A percentile compares a stretch with the other conserved stretches of the same genome.
Conservation (phyloP, 1,284 basidiomycete species). For the Rhodotorula sp. region DNA sequence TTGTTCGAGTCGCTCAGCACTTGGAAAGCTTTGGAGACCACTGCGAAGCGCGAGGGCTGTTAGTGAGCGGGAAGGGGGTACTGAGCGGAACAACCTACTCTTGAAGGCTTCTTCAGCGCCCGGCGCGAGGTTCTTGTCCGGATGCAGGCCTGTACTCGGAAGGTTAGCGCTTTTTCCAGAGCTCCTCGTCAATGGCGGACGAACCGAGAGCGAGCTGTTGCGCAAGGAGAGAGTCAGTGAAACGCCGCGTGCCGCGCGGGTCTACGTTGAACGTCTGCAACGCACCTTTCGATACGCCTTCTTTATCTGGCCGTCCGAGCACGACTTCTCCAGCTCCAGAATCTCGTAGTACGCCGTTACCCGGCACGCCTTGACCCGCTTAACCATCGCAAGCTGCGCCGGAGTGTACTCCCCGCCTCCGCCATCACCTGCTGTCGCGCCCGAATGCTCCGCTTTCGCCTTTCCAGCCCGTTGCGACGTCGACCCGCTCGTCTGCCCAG, state of each 20-base stretch:
- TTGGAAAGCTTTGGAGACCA: constrained; percentile 75
- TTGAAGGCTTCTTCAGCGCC: constrained; percentile 99
- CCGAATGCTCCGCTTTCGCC: not conserved
- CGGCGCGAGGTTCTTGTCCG: constrained; percentile 66
- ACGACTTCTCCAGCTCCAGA: constrained; percentile 75
- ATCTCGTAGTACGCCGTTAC: constrained; percentile 93
- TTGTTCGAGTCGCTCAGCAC: constrained; percentile 71
- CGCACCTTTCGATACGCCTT: constrained; percentile 94
- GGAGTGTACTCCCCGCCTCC: constrained; percentile 61
- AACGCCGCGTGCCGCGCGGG: too few relatives aligned
- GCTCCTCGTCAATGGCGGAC: not conserved
- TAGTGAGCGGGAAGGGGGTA: not conserved
- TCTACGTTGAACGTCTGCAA: too few relatives aligned
- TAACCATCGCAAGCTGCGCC: constrained; percentile 82
- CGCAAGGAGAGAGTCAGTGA: not conserved
- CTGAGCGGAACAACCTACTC: constrained; percentile 58
- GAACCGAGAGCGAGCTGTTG: constrained; percentile 3
- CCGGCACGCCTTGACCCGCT: constrained; percentile 79
- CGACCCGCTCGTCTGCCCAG: constrained; percentile 3
- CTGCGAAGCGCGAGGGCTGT: constrained; percentile 53
- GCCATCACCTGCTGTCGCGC: too few relatives aligned
- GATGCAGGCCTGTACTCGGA: constrained; percentile 31
- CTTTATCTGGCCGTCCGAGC: constrained; percentile 87
- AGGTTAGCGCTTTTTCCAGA: not conserved
- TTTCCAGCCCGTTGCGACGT: constrained; percentile 3